A percentile compares a stretch with the other conserved stretches of the same genome.
Conservation (phyloP, 2,329 filamentous ascomycete genomes). For the Xylaria sp. region DNA sequence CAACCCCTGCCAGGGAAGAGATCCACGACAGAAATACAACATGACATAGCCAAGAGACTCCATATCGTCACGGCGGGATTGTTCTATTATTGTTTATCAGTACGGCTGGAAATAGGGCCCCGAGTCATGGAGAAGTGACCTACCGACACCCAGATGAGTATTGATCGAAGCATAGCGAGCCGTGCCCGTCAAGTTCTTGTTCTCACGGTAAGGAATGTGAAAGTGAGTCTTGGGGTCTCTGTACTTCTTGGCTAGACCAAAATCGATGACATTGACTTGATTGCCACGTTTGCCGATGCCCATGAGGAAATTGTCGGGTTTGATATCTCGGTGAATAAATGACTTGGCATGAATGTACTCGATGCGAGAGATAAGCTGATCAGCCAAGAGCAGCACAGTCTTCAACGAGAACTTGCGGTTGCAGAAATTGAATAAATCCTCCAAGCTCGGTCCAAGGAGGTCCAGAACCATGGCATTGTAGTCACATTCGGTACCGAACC, state of each 20-base stretch:
- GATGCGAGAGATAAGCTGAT: conserved; percentile 98
- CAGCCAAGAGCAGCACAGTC: conserved; percentile 94
- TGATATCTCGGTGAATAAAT: conserved; percentile 99
- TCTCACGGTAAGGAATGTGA: conserved; percentile 99
- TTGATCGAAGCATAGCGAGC: conserved; percentile 99
- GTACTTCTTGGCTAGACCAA: conserved; percentile 99
- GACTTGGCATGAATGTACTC: conserved; percentile 99
- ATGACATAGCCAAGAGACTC: conserved; percentile 99
- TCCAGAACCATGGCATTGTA: conserved; percentile 99
- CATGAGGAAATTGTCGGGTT: conserved; percentile 99
- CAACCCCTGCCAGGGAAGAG: conserved; percentile 97
- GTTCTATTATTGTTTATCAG: conserved; percentile 69
- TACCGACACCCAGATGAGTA: conserved; percentile 94
- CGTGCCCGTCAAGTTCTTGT: conserved; percentile 99
- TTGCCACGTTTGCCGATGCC: conserved; percentile 99
- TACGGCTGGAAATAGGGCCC: not conserved
- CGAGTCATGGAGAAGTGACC: conserved; percentile 48
- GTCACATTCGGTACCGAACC: conserved; percentile 99
- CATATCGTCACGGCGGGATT: conserved; percentile 99
- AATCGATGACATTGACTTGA: conserved; percentile 99
- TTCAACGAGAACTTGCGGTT: conserved; percentile 99
- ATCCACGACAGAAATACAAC: conserved; percentile 99
- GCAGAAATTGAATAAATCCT: conserved; percentile 99
- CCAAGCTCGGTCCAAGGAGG: conserved; percentile 91
- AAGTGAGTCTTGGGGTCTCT: conserved; percentile 99